Conservation (phyloP, 805 yeast genomes). For the Candida golubevii region DNA sequence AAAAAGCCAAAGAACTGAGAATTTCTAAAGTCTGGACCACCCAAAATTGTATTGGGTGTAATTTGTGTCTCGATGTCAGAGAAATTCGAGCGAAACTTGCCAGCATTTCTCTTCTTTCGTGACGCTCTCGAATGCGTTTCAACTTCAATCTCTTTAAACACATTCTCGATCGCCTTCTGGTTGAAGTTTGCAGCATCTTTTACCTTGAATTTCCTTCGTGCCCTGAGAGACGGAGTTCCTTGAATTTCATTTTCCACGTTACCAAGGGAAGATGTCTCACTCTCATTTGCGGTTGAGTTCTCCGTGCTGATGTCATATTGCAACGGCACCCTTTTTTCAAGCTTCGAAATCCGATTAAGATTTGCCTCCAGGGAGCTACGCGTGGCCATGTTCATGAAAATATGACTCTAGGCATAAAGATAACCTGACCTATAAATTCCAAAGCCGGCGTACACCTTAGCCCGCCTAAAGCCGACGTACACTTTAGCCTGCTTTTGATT, state of each 20-base stretch:
- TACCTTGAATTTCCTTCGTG: not conserved
- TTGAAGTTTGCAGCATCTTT: constrained; percentile 1
- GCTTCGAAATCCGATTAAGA: constrained; percentile 8
- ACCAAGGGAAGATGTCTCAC: constrained; percentile 5
- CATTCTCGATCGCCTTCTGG: constrained; percentile 8
- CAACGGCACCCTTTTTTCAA: constrained; percentile 7
- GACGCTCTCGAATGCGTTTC: constrained; percentile 7
- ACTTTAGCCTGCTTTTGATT: too few relatives aligned
- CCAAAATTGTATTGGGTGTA: constrained; percentile 47
- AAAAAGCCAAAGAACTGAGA: constrained; percentile 73
- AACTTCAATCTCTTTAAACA: constrained; percentile 8
- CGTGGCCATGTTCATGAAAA: too few relatives aligned
- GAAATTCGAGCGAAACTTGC: constrained; percentile 32
- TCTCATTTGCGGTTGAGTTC: constrained; percentile 5
- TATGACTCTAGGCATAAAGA: too few relatives aligned
- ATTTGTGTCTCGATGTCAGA: constrained; percentile 10
- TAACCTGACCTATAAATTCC: too few relatives aligned
- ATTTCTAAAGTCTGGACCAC: constrained; percentile 40
- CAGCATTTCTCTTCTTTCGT: constrained; percentile 11
- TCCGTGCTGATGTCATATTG: constrained; percentile 8
- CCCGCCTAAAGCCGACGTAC: too few relatives aligned
- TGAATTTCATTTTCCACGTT: not conserved
- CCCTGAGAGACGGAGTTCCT: constrained; percentile 1
- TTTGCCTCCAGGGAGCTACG: constrained; percentile 4
- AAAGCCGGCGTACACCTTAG: too few relatives aligned